Percentiles rank a stretch among this genome's conserved stretches.
These are phyloP conservation scores for Neurospora sp. DNA, from an alignment of 495 filamentous ascomycete genomes.

Conservation along the genomic window DNA sequence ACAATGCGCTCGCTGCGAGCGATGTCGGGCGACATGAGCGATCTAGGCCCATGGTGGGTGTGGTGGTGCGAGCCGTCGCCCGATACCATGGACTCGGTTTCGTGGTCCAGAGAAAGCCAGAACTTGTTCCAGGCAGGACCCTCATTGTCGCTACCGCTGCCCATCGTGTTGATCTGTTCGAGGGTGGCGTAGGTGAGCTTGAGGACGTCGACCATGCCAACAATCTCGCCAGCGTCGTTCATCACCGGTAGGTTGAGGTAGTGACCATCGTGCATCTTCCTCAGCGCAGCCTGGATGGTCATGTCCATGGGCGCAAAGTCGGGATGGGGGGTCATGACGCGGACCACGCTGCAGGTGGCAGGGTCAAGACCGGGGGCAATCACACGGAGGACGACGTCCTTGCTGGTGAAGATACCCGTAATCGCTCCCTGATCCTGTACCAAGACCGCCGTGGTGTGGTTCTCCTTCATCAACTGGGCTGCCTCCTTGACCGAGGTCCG, in stretches of 20 bases:
- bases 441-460: slow-evolving; percentile 91
- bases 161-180: slow-evolving; percentile 73
- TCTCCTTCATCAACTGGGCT: slow-evolving; percentile 90
- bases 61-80: slow-evolving; percentile 58
- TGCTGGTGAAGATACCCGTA: slow-evolving; percentile 98
- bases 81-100: slow-evolving; percentile 93
- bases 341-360: slow-evolving; percentile 87
- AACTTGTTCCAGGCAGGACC: slow-evolving; percentile 99
- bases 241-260: slow-evolving; percentile 97
- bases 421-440: slow-evolving; percentile 96
- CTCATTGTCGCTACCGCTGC: slow-evolving; percentile 65
- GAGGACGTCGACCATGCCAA: slow-evolving; percentile 97
- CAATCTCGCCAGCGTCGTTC: slow-evolving; percentile 94
- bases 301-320: slow-evolving; percentile 98
- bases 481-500: slow-evolving; percentile 94
- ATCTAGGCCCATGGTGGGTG: slow-evolving; percentile 34
- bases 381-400: slow-evolving; percentile 95
- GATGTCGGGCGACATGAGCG: slow-evolving; percentile 67
- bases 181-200: slow-evolving; percentile 97
- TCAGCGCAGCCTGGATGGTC: slow-evolving; percentile 94
- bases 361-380: slow-evolving; percentile 96
- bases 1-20: slow-evolving; percentile 40
- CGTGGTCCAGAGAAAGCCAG: slow-evolving; percentile 93
- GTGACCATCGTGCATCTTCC: slow-evolving; percentile 99
- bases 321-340: slow-evolving; percentile 97